Conservation (phyloP, 1,284 basidiomycete species). For the Malassezia caprae region DNA sequence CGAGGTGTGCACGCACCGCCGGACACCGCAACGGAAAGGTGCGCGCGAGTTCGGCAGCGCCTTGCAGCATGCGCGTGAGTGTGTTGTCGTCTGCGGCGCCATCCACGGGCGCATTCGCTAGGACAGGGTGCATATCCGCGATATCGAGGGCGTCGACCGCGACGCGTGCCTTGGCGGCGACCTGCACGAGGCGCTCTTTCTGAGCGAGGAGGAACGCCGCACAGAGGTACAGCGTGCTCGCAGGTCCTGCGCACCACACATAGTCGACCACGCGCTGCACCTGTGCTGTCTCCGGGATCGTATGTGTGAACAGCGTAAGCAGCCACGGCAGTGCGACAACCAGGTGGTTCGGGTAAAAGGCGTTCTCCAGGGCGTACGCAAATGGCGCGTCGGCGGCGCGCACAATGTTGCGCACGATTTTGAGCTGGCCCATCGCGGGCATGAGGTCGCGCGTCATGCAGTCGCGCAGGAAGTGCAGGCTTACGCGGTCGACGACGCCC, state of each 20-base stretch:
- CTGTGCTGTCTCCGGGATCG: slow-evolving; percentile 56
- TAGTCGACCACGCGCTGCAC: slow-evolving; percentile 84
- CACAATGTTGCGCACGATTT: slow-evolving; percentile 62
- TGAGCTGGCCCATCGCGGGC: slow-evolving; percentile 70
- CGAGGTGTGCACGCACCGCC: slow-evolving; percentile 10
- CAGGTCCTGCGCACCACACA: slow-evolving; percentile 68
- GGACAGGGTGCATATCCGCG: slow-evolving; percentile 25
- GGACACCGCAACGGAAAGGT: slow-evolving; percentile 12
- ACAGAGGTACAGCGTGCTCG: slow-evolving; percentile 67
- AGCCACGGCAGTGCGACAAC: slow-evolving; percentile 75
- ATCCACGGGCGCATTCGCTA: slow-evolving; percentile 12
- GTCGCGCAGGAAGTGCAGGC: slow-evolving; percentile 71
- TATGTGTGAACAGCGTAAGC: slow-evolving; percentile 80
- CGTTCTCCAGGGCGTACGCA: slow-evolving; percentile 58
- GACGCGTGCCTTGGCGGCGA: slow-evolving; percentile 11
- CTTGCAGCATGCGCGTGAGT: slow-evolving; percentile 12
- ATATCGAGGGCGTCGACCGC: slow-evolving; percentile 20
- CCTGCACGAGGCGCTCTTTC: slow-evolving; percentile 15
- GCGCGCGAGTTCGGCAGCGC: slow-evolving; percentile 14
- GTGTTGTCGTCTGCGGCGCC: neutral
- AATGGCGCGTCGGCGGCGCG: slow-evolving; percentile 63
- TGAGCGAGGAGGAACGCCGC: slow-evolving; percentile 58
- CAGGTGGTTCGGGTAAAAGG: slow-evolving; percentile 56
- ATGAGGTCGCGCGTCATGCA: slow-evolving; percentile 76
- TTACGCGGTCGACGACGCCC: slow-evolving; percentile 55